Evolutionary conservation across 805 yeast species (phyloP), one percentile per base, ranked within the genome.

Genomic region (Starmerella stellata): DNA sequence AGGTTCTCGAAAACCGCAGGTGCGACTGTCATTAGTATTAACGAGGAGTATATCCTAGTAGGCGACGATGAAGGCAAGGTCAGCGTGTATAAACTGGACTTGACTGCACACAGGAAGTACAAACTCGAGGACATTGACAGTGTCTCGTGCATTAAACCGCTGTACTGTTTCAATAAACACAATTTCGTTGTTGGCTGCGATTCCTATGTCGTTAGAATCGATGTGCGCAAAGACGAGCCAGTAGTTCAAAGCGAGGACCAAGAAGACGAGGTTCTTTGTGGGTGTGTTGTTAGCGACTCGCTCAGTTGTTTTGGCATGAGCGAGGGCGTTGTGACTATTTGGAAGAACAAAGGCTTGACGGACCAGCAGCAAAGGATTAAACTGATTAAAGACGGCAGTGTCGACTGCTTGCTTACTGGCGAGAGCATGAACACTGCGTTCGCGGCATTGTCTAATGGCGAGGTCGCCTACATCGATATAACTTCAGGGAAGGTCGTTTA

Each of bases 181-280:
- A 85, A 78, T 52, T 80, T 72, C 49, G 64, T 83, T 19, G 71
- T 90, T 0, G 64, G 78, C 21, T 95, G 95, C 1, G 75, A 87
- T 9, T 79, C 93, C 3, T 77, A 85, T 0, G 60, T 87, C 32
- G 68, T 82, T 1, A 76, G 75, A 42, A 66, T 85, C 50, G 95
- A 87, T 55, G 64, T 77, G 3, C 62, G 95, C 35, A 79, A 77
- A 48, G 79, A 78, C 4, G 65, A 74, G 2, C 34, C 34, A 9
- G 56, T 76, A 1, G 59, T 69, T 3, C 67, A 68, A 30, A 74
- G 85, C 28, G 96, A 85, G 45, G 85, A 82, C 53, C 98, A 87
- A 59, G 94, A 78, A 48, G 96, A 87, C 52, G 98, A 87, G 53
- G 59, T 87, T n/a, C 59, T 87, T 32, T 66, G 83, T 40, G 76